phyloP scores from a whole-genome alignment of 1,284 basidiomycete species.

The Ustilago esculenta region DNA sequence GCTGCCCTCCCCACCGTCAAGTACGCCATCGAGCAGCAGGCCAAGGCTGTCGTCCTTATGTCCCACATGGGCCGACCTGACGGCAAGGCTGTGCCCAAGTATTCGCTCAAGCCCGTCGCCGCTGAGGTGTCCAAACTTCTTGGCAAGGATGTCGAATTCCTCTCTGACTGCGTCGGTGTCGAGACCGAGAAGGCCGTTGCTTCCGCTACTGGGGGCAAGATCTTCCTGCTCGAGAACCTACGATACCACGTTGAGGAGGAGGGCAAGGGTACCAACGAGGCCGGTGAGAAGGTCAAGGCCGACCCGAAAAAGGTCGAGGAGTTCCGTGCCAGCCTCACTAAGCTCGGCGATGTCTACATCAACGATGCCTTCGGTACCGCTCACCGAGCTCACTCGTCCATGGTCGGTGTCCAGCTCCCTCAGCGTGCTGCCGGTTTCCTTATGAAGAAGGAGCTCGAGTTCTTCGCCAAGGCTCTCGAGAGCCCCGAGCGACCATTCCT shows the following conservation, averaged over 20 bases:
- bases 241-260: constrained; percentile 99
- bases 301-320: constrained; percentile 81
- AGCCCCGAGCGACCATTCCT: constrained; percentile 94
- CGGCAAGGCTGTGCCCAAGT: constrained; percentile 87
- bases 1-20: constrained; percentile 95
- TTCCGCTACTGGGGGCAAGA: constrained; percentile 77
- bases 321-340: constrained; percentile 88
- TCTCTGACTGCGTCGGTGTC: constrained; percentile 85
- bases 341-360: constrained; percentile 94
- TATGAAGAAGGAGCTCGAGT: constrained; percentile 98
- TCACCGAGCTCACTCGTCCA: constrained; percentile 96
- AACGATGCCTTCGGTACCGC: constrained; percentile 99
- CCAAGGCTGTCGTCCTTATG: constrained; percentile 89
- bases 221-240: constrained; percentile 95
- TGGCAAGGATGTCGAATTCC: constrained; percentile 75
- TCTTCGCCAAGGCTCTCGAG: constrained; percentile 97
- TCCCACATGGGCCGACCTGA: constrained; percentile 98
- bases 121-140: constrained; percentile 68
- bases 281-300: constrained; percentile 91
- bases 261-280: constrained; percentile 90
- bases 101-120: constrained; percentile 87
- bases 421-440: constrained; percentile 94
- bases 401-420: constrained; percentile 95
- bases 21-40: constrained; percentile 88
- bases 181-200: constrained; percentile 82